phyloP scores from a whole-genome alignment of 2,329 filamentous ascomycete genomes.

The Penicillium sp. region DNA sequence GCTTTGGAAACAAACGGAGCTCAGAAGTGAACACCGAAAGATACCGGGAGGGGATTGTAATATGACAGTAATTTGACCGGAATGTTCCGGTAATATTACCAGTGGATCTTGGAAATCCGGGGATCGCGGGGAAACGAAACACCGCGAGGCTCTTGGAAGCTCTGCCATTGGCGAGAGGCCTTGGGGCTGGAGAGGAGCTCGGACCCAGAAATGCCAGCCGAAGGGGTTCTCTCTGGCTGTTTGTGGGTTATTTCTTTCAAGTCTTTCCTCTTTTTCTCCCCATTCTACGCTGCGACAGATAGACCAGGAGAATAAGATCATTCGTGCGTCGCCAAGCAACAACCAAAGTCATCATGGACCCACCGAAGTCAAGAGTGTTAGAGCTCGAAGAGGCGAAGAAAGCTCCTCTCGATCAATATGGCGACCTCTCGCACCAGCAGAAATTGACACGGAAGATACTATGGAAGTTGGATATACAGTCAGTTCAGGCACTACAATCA shows the following conservation, averaged over 20 bases:
- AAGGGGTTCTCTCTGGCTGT: not conserved
- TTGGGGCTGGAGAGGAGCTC: not conserved
- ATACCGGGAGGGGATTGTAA: not conserved
- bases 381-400: constrained; percentile 20
- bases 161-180: not conserved
- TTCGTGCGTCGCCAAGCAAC: constrained; percentile 1
- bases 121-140: constrained; percentile 8
- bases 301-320: not conserved
- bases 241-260: not conserved
- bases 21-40: constrained; percentile 9
- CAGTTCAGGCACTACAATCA: not conserved
- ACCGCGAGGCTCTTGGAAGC: not conserved
- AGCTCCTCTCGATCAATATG: constrained; percentile 9
- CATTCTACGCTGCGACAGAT: not conserved
- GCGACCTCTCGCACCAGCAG: constrained; percentile 14
- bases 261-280: not conserved
- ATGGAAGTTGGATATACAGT: constrained; percentile 36
- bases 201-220: constrained; percentile 6
- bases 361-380: constrained; percentile 13
- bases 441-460: constrained; percentile 40
- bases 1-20: not conserved
- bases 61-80: not conserved
- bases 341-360: constrained; percentile 13
- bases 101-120: constrained; percentile 1
- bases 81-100: not conserved